Evolutionary conservation across 805 yeast species (phyloP), one percentile per base, ranked within the genome.

Genomic region (Saccharomyces cerevisiae): DNA sequence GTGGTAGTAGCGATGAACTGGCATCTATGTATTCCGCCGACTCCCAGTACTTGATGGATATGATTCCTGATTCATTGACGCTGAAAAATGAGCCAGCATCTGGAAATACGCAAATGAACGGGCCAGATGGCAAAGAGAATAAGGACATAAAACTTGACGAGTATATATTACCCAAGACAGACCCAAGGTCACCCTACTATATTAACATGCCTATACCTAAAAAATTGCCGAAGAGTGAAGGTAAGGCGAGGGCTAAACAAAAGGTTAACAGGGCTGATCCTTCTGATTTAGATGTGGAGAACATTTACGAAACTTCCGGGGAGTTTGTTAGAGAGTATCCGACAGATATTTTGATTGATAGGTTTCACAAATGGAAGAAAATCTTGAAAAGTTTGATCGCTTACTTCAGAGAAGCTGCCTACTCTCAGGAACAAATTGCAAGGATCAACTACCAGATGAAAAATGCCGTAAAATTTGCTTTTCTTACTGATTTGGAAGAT

Each of bases 321-420:
- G 53, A 56, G 30, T 61, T 47, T 51, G 69, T 67, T 6, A 63
- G 65, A 36, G 72, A 69, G 51, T 67, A 78, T 59, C 96, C 96
- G 32, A 88, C 96, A 2, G 95, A 88, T 55, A 78, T 85, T 8
- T 74, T 89, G 57, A 88, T 91, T n/a, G 79, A 81, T 47, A 73
- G 96, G 58, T 89, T 89, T 68, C 78, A 81, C 53, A 83, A 89
- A 9, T 89, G 96, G 94, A 75, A 94, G 51, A 78, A 80, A 53
- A 81, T 89, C 53, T 78, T 88, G 56, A 83, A 84, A 59, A 84
- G 87, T 52, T 70, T 89, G 58, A 78, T 84, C 36, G 76, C 75
- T 51, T 89, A 89, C 65, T 76, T 89, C 57, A 79, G 79, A 59
- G 94, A 88, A 62, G 84, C 82, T 49, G 86, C 88, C 8, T 76